Evolutionary conservation across 148 eudicot genomes (phyloP).

Genomic region (Polygonum maritimum): DNA sequence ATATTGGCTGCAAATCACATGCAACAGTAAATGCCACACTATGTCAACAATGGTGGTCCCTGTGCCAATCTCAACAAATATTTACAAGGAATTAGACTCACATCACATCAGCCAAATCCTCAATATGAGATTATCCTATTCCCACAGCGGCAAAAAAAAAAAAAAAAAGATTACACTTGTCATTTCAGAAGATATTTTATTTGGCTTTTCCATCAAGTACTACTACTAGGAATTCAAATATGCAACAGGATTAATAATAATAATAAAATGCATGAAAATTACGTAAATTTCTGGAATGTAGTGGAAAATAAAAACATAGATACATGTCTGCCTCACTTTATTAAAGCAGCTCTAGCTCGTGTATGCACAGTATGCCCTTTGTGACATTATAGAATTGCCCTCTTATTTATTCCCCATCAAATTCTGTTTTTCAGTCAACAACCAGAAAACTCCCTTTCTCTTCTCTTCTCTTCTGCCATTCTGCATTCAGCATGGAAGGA

Average conservation of each 20-base stretch:
- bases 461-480: background rate
- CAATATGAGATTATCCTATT: too few species aligned
- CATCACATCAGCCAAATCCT: background rate
- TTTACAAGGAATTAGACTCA: background rate
- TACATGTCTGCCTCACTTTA: background rate
- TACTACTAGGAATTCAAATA: too few species aligned
- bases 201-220: too few species aligned
- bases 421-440: background rate
- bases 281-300: background rate
- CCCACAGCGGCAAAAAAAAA: too few species aligned
- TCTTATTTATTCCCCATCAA: slow-evolving; percentile 18
- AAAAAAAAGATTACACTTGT: too few species aligned
- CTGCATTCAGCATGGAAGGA: slow-evolving; percentile 20
- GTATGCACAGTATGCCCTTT: background rate
- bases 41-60: slow-evolving; percentile 5
- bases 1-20: background rate
- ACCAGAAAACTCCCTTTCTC: slow-evolving; percentile 17
- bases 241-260: background rate
- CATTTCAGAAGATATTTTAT: too few species aligned
- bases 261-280: slow-evolving; percentile 1
- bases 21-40: background rate
- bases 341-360: slow-evolving; percentile 12
- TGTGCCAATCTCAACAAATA: background rate
- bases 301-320: slow-evolving; percentile 12
- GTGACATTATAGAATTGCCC: background rate